Percentiles rank a stretch among this genome's conserved stretches.
Evolutionary conservation across 371 early-diverging fungal species (phyloP).

Genomic region (Apophysomyces sp.): DNA sequence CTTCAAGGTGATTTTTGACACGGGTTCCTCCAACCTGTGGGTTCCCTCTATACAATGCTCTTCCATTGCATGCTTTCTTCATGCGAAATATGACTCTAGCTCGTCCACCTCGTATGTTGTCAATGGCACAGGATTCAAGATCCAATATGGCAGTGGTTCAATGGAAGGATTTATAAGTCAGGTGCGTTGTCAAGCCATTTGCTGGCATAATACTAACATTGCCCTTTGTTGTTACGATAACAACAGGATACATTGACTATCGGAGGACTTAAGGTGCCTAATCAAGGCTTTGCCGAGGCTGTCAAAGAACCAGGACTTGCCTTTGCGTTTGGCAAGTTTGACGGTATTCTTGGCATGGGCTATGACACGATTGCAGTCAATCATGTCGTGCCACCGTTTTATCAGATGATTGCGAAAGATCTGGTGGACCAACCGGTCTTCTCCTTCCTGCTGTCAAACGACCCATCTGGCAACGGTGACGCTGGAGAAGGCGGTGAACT

Average conservation of each 20-base stretch:
- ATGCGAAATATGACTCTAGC: slow-evolving; percentile 75
- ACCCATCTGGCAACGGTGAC: slow-evolving; percentile 36
- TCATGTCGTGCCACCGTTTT: slow-evolving; percentile 90
- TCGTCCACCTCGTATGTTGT: slow-evolving; percentile 66
- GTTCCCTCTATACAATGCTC: slow-evolving; percentile 90
- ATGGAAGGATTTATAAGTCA: slow-evolving; percentile 89
- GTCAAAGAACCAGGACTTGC: slow-evolving; percentile 88
- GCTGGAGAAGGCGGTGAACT: slow-evolving; percentile 75
- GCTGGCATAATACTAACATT: too few relatives aligned
- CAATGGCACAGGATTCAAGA: slow-evolving; percentile 89
- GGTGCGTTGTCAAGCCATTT: too few relatives aligned
- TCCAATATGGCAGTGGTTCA: slow-evolving; percentile 87
- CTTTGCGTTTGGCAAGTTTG: slow-evolving; percentile 86
- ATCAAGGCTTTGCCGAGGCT: slow-evolving; percentile 88
- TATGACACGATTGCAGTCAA: slow-evolving; percentile 88
- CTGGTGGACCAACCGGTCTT: slow-evolving; percentile 81
- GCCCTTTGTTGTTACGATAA: too few relatives aligned
- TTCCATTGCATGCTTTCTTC: slow-evolving; percentile 92
- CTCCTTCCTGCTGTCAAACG: slow-evolving; percentile 74
- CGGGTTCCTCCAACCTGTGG: slow-evolving; percentile 93
- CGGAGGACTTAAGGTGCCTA: slow-evolving; percentile 63
- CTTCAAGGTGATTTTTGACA: slow-evolving; percentile 94
- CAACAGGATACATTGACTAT: slow-evolving; percentile 68
- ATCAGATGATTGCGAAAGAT: slow-evolving; percentile 76
- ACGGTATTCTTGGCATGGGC: slow-evolving; percentile 91